phyloP scores from a whole-genome alignment of 2,329 filamentous ascomycete genomes.

The Ophiostoma australiae region DNA sequence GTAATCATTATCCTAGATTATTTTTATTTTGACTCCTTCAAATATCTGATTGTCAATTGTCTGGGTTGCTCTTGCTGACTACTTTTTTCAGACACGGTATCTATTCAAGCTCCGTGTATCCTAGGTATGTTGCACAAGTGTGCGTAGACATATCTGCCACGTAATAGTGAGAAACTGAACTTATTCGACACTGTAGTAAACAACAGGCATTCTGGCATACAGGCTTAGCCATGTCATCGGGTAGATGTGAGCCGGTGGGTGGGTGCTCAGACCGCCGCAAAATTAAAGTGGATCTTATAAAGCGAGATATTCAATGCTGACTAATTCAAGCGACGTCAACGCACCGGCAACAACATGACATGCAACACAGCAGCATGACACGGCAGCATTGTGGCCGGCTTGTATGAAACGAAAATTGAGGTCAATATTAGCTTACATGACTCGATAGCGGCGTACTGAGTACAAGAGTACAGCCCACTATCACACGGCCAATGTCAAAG shows the following conservation, averaged over 20 bases:
- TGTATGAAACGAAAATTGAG: neutral
- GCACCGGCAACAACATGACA: neutral
- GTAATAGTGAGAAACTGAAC: too few relatives aligned
- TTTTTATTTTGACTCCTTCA: too few relatives aligned
- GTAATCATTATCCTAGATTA: too few relatives aligned
- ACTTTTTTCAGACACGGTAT: neutral
- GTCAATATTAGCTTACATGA: neutral
- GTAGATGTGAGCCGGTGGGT: neutral
- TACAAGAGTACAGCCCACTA: neutral
- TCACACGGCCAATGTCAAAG: neutral
- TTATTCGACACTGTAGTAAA: neutral
- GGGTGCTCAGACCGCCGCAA: neutral
- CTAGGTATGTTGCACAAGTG: neutral
- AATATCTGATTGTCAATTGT: too few relatives aligned
- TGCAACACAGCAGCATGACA: neutral
- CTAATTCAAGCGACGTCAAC: neutral
- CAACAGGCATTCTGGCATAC: neutral
- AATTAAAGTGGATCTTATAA: neutral
- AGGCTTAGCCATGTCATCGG: neutral
- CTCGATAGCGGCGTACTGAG: neutral
- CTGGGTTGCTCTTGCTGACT: neutral
- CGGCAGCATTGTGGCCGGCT: neutral
- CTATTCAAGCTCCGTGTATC: neutral
- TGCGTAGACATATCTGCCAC: neutral
- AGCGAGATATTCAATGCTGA: neutral